A percentile compares a stretch with the other conserved stretches of the same genome.
Conservation (phyloP, 2,329 filamentous ascomycete species). For the Aureobasidium sp. region DNA sequence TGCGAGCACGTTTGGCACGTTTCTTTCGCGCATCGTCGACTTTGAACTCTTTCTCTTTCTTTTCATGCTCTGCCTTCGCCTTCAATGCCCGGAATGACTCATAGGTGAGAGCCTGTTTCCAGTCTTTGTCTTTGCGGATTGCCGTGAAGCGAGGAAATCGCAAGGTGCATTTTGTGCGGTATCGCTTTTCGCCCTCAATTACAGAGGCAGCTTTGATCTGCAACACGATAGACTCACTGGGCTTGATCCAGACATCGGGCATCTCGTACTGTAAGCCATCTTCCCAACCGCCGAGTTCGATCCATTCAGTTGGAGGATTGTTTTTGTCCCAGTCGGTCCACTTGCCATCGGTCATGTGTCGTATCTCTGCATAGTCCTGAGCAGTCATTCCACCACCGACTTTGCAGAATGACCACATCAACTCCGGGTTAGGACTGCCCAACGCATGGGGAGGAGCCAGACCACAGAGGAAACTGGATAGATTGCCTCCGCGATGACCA, state of each 20-base stretch:
- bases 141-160: constrained; percentile 85
- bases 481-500: constrained; percentile 68
- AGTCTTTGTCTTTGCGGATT: constrained; percentile 72
- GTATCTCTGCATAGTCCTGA: constrained; percentile 74
- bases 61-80: constrained; percentile 58
- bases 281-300: constrained; percentile 73
- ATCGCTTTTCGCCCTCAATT: constrained; percentile 59
- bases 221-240: constrained; percentile 76
- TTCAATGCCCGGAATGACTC: constrained; percentile 70
- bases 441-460: constrained; percentile 46
- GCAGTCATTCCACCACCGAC: constrained; percentile 89
- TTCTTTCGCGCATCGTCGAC: constrained; percentile 60
- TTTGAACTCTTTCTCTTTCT: constrained; percentile 64
- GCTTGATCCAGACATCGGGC: constrained; percentile 89
- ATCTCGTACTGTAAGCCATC: constrained; percentile 52
- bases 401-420: constrained; percentile 92
- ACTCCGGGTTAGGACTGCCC: constrained; percentile 50
- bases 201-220: constrained; percentile 83
- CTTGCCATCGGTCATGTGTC: constrained; percentile 79
- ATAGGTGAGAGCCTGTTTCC: constrained; percentile 69
- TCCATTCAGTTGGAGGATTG: constrained; percentile 65
- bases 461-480: constrained; percentile 87
- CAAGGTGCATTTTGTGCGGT: constrained; percentile 66
- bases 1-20: constrained; percentile 46
- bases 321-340: constrained; percentile 79